Percentiles rank a stretch among this genome's conserved stretches.
Evolutionary conservation across 768 basidiomycete genomes (phyloP).

Genomic region (Butyriboletus loyo): DNA sequence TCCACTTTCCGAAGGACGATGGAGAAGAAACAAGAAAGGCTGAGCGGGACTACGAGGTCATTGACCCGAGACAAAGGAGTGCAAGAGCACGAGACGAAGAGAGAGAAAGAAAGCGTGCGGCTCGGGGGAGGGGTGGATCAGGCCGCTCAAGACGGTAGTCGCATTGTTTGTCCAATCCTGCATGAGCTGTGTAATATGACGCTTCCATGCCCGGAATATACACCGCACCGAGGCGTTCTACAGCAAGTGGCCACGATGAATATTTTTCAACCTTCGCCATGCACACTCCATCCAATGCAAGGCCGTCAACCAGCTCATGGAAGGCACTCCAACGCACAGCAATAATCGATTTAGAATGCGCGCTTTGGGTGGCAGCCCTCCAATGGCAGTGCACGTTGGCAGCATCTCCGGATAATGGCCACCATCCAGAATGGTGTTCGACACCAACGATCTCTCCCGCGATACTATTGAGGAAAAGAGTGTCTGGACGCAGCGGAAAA

Average conservation of each 20-base stretch:
- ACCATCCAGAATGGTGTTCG: not conserved
- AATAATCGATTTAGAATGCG: not conserved
- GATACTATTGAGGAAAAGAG: too few relatives aligned
- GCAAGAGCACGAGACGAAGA: constrained; percentile 80
- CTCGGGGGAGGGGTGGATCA: constrained; percentile 21
- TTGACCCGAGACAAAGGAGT: constrained; percentile 73
- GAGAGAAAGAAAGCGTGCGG: constrained; percentile 52
- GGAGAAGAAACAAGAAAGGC: constrained; percentile 73
- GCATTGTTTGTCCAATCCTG: not conserved
- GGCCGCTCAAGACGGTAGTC: constrained; percentile 23
- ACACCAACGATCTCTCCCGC: not conserved
- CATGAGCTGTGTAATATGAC: not conserved
- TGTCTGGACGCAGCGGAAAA: too few relatives aligned
- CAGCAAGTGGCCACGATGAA: constrained; percentile 1
- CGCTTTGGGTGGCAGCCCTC: not conserved
- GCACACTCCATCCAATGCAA: not conserved
- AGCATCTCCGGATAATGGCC: not conserved
- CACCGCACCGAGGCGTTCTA: not conserved
- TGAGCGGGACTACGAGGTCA: constrained; percentile 85
- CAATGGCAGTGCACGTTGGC: not conserved
- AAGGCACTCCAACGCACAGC: not conserved
- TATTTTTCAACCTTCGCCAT: too few relatives aligned
- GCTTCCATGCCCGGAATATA: not conserved
- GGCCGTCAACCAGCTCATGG: not conserved
- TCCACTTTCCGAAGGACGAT: constrained; percentile 78